Percentiles rank a stretch among this genome's conserved stretches.
Evolutionary conservation across 2,329 filamentous ascomycete species (phyloP).

Genomic region (Aspergillus vadensis): DNA sequence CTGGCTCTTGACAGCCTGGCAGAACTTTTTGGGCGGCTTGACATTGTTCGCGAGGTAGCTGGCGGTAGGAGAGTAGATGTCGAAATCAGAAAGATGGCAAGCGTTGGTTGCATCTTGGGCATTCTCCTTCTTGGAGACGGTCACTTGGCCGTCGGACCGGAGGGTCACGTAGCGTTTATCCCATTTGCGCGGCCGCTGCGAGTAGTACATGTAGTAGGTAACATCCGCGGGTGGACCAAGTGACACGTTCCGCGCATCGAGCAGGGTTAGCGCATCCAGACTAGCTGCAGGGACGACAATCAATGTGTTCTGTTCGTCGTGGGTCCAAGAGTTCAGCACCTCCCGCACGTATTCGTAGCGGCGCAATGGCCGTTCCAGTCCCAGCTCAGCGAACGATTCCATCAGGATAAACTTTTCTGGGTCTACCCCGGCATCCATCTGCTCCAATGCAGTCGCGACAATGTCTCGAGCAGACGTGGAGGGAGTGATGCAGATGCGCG

Average conservation of each 20-base stretch:
- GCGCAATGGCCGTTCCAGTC: constrained; percentile 78
- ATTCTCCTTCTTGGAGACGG: constrained; percentile 69
- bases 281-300: constrained; percentile 67
- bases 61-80: constrained; percentile 78
- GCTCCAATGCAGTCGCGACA: constrained; percentile 65
- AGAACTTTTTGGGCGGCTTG: constrained; percentile 80
- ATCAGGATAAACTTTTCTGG: constrained; percentile 69
- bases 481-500: constrained; percentile 70
- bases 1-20: constrained; percentile 88
- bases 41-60: constrained; percentile 69
- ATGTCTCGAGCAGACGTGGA: constrained; percentile 76
- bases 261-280: constrained; percentile 37
- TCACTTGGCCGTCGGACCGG: constrained; percentile 69
- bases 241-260: constrained; percentile 68
- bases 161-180: constrained; percentile 79
- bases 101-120: constrained; percentile 70
- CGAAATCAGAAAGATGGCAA: constrained; percentile 88
- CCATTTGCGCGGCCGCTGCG: constrained; percentile 82
- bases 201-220: constrained; percentile 75
- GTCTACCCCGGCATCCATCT: constrained; percentile 65
- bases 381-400: constrained; percentile 74
- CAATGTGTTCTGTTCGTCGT: constrained; percentile 74
- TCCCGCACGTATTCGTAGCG: constrained; percentile 85
- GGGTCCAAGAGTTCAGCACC: constrained; percentile 90
- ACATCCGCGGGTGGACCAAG: constrained; percentile 65